Evolutionary conservation across 257 asterid genomes (phyloP).

Genomic region (Solanum tacnaense): DNA sequence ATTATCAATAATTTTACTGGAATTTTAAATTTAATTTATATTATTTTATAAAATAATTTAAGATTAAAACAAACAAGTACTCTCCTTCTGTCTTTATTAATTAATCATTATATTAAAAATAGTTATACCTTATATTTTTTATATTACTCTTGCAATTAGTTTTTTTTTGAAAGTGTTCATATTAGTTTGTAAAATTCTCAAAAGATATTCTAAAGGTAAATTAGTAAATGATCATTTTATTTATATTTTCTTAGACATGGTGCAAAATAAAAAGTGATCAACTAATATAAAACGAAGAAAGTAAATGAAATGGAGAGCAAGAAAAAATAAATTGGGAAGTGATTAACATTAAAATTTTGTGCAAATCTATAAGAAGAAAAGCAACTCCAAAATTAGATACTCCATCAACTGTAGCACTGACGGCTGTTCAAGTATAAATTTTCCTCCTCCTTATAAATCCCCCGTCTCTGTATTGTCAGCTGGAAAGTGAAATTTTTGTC

Average conservation of each 20-base stretch:
- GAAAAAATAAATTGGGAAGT: neutral
- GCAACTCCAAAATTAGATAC: neutral
- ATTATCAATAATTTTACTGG: too few species aligned
- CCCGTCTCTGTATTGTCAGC: neutral
- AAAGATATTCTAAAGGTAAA: too few species aligned
- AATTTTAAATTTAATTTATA: too few species aligned
- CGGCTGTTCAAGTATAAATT: constrained; percentile 23
- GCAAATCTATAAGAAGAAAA: neutral
- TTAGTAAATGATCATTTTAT: too few species aligned
- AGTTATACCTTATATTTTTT: too few species aligned
- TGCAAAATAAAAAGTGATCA: too few species aligned
- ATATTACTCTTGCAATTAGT: too few species aligned
- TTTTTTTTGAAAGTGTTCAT: too few species aligned
- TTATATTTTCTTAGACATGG: rapidly evolving
- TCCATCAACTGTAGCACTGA: constrained; percentile 21
- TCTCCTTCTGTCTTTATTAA: neutral
- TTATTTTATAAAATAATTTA: too few species aligned
- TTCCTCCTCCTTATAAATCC: neutral
- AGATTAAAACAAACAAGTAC: neutral
- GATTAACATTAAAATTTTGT: neutral
- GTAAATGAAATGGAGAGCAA: neutral
- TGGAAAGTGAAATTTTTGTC: neutral
- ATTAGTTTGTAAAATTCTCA: too few species aligned
- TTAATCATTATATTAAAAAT: too few species aligned
- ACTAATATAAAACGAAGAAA: too few species aligned